These are phyloP conservation scores for Rhodotorula glutinis DNA, from an alignment of 1,284 basidiomycete genomes.

Conservation along the genomic window DNA sequence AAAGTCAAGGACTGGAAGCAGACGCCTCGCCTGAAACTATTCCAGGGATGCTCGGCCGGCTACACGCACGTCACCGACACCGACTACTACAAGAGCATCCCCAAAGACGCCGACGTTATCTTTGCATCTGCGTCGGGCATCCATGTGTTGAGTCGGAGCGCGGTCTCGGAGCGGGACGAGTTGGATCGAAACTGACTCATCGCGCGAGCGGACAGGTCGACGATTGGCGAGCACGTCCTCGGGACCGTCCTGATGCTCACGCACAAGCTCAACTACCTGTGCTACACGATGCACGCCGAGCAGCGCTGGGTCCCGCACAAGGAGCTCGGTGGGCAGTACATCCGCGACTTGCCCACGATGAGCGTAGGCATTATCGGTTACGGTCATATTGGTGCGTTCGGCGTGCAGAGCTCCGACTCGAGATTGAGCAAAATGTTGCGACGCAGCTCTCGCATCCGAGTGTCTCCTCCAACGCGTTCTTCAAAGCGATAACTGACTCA, in stretches of 20 bases:
- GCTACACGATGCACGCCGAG: conserved; percentile 11
- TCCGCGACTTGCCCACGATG: conserved; percentile 20
- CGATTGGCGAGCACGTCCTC: conserved; percentile 33
- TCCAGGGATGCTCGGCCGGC: conserved; percentile 21
- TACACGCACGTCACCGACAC: conserved; percentile 21
- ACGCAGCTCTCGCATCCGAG: no score
- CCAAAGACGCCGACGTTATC: not conserved
- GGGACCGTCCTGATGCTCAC: conserved; percentile 22
- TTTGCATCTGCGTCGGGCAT: conserved; percentile 31
- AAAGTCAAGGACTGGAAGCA: conserved; percentile 12
- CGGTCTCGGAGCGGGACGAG: no score
- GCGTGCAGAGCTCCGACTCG: no score
- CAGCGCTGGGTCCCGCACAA: conserved; percentile 17
- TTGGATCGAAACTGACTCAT: no score
- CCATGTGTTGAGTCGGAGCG: conserved; percentile 14
- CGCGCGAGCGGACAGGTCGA: not conserved
- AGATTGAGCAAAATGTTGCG: no score
- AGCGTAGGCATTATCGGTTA: conserved; percentile 33
- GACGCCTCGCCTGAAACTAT: conserved; percentile 28
- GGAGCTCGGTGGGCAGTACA: conserved; percentile 26
- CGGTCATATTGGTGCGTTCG: conserved; percentile 26
- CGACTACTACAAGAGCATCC: conserved; percentile 19
- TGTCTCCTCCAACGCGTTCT: no score
- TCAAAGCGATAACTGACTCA: no score
- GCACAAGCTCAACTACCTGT: conserved; percentile 18